phyloP scores from a whole-genome alignment of 495 filamentous ascomycete genomes.

The Chaetomium cochliodes region DNA sequence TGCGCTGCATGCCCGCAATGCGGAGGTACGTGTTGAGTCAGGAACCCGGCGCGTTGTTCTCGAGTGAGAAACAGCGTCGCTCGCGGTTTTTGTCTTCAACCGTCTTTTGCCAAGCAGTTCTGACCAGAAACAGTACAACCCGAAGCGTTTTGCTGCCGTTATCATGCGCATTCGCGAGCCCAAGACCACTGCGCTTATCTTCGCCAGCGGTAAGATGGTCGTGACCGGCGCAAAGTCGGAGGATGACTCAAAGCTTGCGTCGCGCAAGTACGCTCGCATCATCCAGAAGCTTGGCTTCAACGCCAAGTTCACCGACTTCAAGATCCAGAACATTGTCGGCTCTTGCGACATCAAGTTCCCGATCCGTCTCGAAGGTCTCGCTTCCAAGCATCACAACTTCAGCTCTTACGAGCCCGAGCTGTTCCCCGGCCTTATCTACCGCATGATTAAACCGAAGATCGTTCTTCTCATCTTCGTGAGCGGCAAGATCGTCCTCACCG shows the following conservation, averaged over 20 bases:
- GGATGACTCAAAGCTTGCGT: conserved; percentile 94
- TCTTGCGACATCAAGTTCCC: conserved; percentile 99
- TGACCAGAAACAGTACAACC: conserved; percentile 41
- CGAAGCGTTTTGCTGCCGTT: conserved; percentile 96
- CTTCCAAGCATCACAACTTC: conserved; percentile 97
- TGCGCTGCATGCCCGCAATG: conserved; percentile 95
- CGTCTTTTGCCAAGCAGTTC: conserved; percentile 39
- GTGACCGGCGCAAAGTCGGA: conserved; percentile 98
- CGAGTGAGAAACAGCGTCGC: conserved; percentile 13
- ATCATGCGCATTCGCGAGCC: conserved; percentile 99
- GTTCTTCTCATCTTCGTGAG: conserved; percentile 98
- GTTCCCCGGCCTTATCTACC: conserved; percentile 98
- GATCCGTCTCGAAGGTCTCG: conserved; percentile 93
- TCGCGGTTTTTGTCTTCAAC: conserved; percentile 42
- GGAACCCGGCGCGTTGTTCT: conserved; percentile 22
- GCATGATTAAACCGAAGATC: conserved; percentile 99
- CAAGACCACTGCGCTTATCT: conserved; percentile 97
- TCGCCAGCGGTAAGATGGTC: conserved; percentile 99
- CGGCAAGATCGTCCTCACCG: conserved; percentile 97
- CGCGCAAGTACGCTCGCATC: conserved; percentile 97
- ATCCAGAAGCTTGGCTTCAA: conserved; percentile 99
- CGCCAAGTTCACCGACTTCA: conserved; percentile 99
- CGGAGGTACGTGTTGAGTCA: conserved; percentile 55
- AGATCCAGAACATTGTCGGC: conserved; percentile 99
- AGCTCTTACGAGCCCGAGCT: conserved; percentile 97